These are phyloP conservation scores for Capronia coronata DNA, from an alignment of 2,329 filamentous ascomycete genomes.

Conservation along the genomic window DNA sequence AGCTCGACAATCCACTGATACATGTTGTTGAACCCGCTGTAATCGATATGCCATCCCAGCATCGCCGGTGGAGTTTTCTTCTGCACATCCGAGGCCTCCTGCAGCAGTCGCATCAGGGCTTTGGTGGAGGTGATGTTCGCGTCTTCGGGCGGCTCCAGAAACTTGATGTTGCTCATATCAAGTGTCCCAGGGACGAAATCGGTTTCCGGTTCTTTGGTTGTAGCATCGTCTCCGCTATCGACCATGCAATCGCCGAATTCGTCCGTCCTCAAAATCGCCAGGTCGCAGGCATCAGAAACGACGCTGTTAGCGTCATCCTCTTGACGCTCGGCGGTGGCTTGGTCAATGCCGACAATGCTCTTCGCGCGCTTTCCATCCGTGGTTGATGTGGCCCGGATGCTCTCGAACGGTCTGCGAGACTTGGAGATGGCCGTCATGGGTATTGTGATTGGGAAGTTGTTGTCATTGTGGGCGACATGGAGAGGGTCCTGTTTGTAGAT, in stretches of 20 bases:
- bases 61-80: constrained; percentile 53
- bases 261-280: constrained; percentile 34
- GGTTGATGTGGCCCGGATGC: constrained; percentile 12
- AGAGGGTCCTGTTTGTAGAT: constrained; percentile 30
- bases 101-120: constrained; percentile 59
- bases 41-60: constrained; percentile 78
- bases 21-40: constrained; percentile 59
- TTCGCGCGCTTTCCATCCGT: constrained; percentile 20
- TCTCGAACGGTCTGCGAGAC: constrained; percentile 35
- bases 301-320: constrained; percentile 29
- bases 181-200: constrained; percentile 64
- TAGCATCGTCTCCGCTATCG: background rate
- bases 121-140: constrained; percentile 57
- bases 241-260: background rate
- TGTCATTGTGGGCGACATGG: constrained; percentile 38
- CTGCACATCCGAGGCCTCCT: constrained; percentile 59
- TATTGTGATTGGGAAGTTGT: constrained; percentile 40
- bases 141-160: constrained; percentile 60
- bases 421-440: constrained; percentile 48
- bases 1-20: constrained; percentile 92
- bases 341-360: constrained; percentile 13
- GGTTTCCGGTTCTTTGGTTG: constrained; percentile 32
- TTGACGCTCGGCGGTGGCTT: constrained; percentile 13
- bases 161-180: constrained; percentile 54
- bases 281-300: constrained; percentile 44